Evolutionary conservation across 192 early-diverging fungal genomes (phyloP), one percentile per base, ranked within the genome.

Genomic region (Coemansia sp.): DNA sequence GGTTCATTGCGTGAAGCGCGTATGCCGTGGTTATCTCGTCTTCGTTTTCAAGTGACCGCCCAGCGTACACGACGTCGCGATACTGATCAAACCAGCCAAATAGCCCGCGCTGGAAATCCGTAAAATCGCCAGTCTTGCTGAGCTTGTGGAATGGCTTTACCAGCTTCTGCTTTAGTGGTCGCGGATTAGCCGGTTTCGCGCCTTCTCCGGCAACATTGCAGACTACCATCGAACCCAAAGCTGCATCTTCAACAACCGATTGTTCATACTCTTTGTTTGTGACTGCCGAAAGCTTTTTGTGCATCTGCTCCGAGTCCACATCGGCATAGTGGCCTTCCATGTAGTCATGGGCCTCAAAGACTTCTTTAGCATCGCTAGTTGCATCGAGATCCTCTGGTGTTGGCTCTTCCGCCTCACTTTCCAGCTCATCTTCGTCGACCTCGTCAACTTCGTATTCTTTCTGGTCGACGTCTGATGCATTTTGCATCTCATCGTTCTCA

Each of bases 1-100:
- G 97, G 71, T 98, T 99, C 57, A 99, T 66, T 5, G 87, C 88
- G 62, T 99, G 97, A 25, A 98, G 74, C 9, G 78, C 78, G 64
- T 95, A 93, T 2, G 84, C 50, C 3, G 85, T 85, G 14, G 89
- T 84, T 11, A 98, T 82, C 59, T 90, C 89, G 47, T 84, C 75
- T 14, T 87, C 83, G 58, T 87, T 87, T n/a, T 80, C 61, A 40
- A 84, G 74, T 8, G 71, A 74, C 17, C 89, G 81, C 50, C 86
- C 85, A 5, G 87, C 75, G 62, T 81, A 94, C 12, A 91, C 74
- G 10, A 97, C 74, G 73, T 98, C 96, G 15, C 69, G 69, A 66
- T 96, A 97, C 59, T 84, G 72, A 36, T 85, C 88, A 25, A 97
- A 68, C 57, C 85, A 82, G 31, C 82, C 67, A 28, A 92, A 82